Evolutionary conservation across 768 basidiomycete genomes (phyloP).

Genomic region (Russula compacta): DNA sequence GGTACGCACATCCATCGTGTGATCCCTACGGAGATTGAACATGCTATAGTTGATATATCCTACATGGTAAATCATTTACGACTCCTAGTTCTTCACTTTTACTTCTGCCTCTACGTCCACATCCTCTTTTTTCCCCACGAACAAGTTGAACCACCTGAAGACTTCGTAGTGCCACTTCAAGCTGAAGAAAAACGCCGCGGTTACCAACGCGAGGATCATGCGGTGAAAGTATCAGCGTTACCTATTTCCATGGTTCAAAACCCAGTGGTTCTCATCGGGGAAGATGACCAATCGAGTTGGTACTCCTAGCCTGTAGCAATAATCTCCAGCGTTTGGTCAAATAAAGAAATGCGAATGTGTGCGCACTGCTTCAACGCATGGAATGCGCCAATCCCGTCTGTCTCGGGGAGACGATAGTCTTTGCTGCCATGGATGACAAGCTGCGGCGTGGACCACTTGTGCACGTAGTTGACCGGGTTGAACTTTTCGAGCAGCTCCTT

Average conservation of each 20-base stretch:
- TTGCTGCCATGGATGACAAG: constrained; percentile 80
- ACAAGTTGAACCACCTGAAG: constrained; percentile 79
- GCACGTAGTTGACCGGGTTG: constrained; percentile 74
- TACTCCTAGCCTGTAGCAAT: constrained; percentile 45
- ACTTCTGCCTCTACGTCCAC: not conserved
- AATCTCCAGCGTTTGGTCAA: not conserved
- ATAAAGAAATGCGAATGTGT: not conserved
- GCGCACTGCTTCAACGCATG: constrained; percentile 78
- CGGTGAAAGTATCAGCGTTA: constrained; percentile 22
- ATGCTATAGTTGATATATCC: not conserved
- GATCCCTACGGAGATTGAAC: not conserved
- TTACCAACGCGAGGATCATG: not conserved
- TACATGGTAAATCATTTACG: not conserved
- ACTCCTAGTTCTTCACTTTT: not conserved
- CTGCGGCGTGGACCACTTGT: constrained; percentile 81
- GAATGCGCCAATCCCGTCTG: constrained; percentile 77
- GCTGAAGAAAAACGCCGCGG: constrained; percentile 28
- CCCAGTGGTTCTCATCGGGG: constrained; percentile 93
- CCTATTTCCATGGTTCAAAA: constrained; percentile 72
- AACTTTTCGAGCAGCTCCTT: constrained; percentile 51
- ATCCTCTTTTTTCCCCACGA: constrained; percentile 33
- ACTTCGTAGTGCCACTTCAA: constrained; percentile 96
- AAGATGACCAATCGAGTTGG: constrained; percentile 75
- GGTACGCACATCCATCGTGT: not conserved
- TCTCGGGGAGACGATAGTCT: constrained; percentile 81